Conservation (phyloP, 2,329 filamentous ascomycete genomes). For the Lachnellula occidentalis region DNA sequence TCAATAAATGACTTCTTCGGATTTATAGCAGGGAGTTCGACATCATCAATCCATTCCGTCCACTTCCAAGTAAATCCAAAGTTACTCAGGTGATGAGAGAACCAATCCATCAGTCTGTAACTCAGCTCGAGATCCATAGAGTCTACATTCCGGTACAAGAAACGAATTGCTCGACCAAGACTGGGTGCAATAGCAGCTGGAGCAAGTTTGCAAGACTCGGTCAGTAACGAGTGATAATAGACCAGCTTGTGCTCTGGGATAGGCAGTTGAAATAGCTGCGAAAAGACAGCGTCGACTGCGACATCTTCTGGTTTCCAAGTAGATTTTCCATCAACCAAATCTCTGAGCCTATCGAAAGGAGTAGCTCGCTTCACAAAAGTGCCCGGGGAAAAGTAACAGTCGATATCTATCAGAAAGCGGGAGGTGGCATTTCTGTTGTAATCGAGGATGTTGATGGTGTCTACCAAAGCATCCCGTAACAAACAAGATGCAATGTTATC, state of each 20-base stretch:
- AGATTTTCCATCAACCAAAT: conserved; percentile 56
- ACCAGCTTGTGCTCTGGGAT: conserved; percentile 87
- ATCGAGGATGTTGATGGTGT: conserved; percentile 90
- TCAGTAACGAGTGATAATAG: conserved; percentile 93
- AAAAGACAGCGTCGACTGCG: conserved; percentile 95
- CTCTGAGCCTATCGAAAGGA: conserved; percentile 81
- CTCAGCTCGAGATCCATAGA: conserved; percentile 81
- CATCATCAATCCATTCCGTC: conserved; percentile 92
- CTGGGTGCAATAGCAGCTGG: conserved; percentile 95
- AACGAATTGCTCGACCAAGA: conserved; percentile 86
- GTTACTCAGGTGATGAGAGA: conserved; percentile 94
- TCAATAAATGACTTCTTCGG: conserved; percentile 91
- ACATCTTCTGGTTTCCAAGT: conserved; percentile 99
- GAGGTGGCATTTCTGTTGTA: conserved; percentile 87
- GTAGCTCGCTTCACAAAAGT: conserved; percentile 94
- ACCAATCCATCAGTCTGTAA: conserved; percentile 94
- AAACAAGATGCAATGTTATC: conserved; percentile 74
- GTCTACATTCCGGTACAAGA: conserved; percentile 76
- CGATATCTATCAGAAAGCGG: conserved; percentile 85
- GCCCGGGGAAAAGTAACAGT: conserved; percentile 85
- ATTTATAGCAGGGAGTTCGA: conserved; percentile 68
- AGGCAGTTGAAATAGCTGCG: conserved; percentile 85
- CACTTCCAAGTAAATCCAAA: conserved; percentile 99
- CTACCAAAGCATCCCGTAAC: conserved; percentile 77
- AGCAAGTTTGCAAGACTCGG: conserved; percentile 91